phyloP scores from a whole-genome alignment of 108 stramenopile species.

The Thalassiosira profunda region DNA sequence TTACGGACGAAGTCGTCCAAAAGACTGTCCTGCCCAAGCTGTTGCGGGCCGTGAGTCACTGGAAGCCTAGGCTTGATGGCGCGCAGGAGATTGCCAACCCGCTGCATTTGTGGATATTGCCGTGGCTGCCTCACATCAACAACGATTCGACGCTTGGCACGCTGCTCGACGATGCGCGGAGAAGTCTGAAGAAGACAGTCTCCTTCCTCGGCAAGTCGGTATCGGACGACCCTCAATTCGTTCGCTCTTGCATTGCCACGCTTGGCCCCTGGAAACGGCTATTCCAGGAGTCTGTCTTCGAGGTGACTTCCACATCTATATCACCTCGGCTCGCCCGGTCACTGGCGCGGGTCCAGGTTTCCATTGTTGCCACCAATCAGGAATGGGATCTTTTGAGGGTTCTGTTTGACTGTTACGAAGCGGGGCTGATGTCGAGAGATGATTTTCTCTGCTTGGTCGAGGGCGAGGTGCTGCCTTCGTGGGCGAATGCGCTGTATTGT shows the following conservation, averaged over 20 bases:
- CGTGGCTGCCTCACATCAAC: slow-evolving; percentile 82
- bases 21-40: slow-evolving; percentile 54
- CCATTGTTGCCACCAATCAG: slow-evolving; percentile 19
- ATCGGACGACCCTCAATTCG: slow-evolving; percentile 44
- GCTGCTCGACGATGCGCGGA: slow-evolving; percentile 63
- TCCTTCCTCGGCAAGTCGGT: slow-evolving; percentile 50
- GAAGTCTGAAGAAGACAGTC: slow-evolving; percentile 58
- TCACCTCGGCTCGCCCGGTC: slow-evolving; percentile 56
- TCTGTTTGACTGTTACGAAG: slow-evolving; percentile 45
- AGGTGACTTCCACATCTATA: slow-evolving; percentile 56
- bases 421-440: slow-evolving; percentile 53
- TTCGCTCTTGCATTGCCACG: slow-evolving; percentile 29
- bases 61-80: slow-evolving; percentile 58
- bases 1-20: slow-evolving; percentile 39
- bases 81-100: slow-evolving; percentile 36
- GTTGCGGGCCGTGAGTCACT: slow-evolving; percentile 43
- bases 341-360: slow-evolving; percentile 34
- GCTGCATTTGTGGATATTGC: slow-evolving; percentile 77
- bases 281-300: slow-evolving; percentile 48
- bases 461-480: slow-evolving; percentile 64
- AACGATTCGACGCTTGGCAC: slow-evolving; percentile 52
- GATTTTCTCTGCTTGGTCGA: slow-evolving; percentile 81
- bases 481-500: slow-evolving; percentile 46
- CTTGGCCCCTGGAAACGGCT: slow-evolving; percentile 70
- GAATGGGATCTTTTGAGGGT: slow-evolving; percentile 44